Percentiles rank a stretch among this genome's conserved stretches.
Evolutionary conservation across 2,329 filamentous ascomycete genomes (phyloP).

Genomic region (Aspergillus texensis): DNA sequence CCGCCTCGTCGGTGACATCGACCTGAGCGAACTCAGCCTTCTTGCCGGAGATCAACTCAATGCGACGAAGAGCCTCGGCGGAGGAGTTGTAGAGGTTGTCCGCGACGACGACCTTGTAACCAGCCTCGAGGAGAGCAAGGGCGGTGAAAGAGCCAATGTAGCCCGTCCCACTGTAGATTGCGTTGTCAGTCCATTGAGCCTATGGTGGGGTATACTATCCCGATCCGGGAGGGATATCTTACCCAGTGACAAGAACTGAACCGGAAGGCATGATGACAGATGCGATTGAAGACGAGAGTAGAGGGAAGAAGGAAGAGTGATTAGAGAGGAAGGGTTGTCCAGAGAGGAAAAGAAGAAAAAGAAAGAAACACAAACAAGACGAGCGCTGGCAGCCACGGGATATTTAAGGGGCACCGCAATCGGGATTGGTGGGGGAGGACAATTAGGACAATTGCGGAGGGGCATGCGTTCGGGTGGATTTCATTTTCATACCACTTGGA

Average conservation of each 20-base stretch:
- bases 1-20: constrained; percentile 85
- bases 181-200: constrained; percentile 19
- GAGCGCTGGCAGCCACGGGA: constrained; percentile 2
- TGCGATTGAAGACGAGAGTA: constrained; percentile 3
- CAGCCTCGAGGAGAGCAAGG: constrained; percentile 86
- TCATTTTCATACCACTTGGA: background rate
- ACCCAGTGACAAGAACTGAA: constrained; percentile 92
- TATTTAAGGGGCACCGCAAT: constrained; percentile 11
- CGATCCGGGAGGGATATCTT: constrained; percentile 44
- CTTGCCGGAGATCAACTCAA: constrained; percentile 90
- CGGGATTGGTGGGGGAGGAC: constrained; percentile 7
- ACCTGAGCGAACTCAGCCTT: constrained; percentile 80
- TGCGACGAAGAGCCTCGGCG: constrained; percentile 86
- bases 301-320: background rate
- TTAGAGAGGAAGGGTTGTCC: constrained; percentile 3
- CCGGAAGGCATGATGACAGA: constrained; percentile 69
- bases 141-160: constrained; percentile 99
- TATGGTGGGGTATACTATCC: constrained; percentile 18
- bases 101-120: constrained; percentile 94
- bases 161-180: constrained; percentile 76
- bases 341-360: constrained; percentile 7
- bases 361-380: background rate
- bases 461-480: constrained; percentile 1
- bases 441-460: constrained; percentile 2
- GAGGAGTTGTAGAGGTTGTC: constrained; percentile 98